These are phyloP conservation scores for Apophysomyces trapeziformis DNA, from an alignment of 371 early-diverging fungal genomes.

Conservation along the genomic window DNA sequence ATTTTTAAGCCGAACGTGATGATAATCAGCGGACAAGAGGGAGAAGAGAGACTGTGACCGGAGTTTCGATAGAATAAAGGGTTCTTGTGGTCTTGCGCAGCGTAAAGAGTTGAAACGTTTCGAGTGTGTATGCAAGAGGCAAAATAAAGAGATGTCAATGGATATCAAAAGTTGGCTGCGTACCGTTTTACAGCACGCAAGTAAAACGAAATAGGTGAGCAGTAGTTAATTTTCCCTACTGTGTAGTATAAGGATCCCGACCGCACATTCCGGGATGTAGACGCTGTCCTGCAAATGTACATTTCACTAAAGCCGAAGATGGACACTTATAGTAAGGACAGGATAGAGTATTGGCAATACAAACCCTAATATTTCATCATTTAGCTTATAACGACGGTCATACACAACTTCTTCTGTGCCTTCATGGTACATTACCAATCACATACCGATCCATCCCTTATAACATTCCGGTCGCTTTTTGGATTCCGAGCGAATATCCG, in stretches of 20 bases:
- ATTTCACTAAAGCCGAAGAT: constrained; percentile 71
- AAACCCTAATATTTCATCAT: neutral
- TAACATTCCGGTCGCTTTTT: constrained; percentile 91
- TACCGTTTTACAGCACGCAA: constrained; percentile 35
- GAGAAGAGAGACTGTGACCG: no score
- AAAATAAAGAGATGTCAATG: constrained; percentile 13
- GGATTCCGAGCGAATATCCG: constrained; percentile 89
- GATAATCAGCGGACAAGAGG: no score
- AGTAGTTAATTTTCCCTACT: neutral
- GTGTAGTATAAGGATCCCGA: constrained; percentile 69
- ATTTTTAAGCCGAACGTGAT: no score
- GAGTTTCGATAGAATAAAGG: no score
- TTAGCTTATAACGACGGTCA: constrained; percentile 76
- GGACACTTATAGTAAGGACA: constrained; percentile 69
- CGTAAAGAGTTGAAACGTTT: no score
- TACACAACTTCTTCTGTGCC: constrained; percentile 72
- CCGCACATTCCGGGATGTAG: constrained; percentile 71
- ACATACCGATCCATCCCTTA: constrained; percentile 80
- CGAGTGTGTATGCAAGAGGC: neutral
- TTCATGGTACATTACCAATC: constrained; percentile 89
- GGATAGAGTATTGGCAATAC: neutral
- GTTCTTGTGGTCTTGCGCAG: no score
- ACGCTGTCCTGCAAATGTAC: constrained; percentile 67
- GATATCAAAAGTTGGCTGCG: constrained; percentile 35
- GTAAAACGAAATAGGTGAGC: constrained; percentile 2